phyloP scores from a whole-genome alignment of 2,329 filamentous ascomycete genomes.

The Hymenoscyphus infarciens region DNA sequence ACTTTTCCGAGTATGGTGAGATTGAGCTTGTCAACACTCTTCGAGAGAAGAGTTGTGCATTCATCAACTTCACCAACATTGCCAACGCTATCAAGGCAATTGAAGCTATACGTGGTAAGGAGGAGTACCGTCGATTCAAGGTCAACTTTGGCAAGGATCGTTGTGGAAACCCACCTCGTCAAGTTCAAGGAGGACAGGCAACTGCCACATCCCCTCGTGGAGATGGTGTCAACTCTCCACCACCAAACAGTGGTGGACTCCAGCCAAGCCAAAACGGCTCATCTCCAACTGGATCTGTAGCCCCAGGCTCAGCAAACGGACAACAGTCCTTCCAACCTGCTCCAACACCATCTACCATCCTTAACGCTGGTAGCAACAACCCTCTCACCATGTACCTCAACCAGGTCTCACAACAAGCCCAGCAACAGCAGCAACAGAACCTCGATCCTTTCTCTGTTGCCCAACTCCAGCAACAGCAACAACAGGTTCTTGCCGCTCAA shows the following conservation, averaged over 20 bases:
- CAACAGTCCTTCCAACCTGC: slow-evolving; percentile 47
- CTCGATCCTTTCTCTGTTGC: slow-evolving; percentile 42
- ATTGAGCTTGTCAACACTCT: slow-evolving; percentile 97
- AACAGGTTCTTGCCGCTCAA: slow-evolving; percentile 67
- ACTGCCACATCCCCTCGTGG: slow-evolving; percentile 60
- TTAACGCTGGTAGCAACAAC: slow-evolving; percentile 78
- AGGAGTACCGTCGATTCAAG: slow-evolving; percentile 98
- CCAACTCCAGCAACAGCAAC: slow-evolving; percentile 58
- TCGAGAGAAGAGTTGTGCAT: slow-evolving; percentile 97
- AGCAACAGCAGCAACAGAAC: slow-evolving; percentile 59
- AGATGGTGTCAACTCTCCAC: slow-evolving; percentile 56
- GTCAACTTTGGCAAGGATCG: slow-evolving; percentile 99
- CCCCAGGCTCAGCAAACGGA: slow-evolving; percentile 46
- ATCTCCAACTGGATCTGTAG: slow-evolving; percentile 38
- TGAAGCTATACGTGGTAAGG: slow-evolving; percentile 87
- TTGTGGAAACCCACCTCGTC: slow-evolving; percentile 92
- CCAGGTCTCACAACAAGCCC: slow-evolving; percentile 70
- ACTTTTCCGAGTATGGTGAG: slow-evolving; percentile 96
- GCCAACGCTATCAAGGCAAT: slow-evolving; percentile 99
- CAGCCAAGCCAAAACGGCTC: slow-evolving; percentile 34
- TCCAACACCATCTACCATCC: slow-evolving; percentile 66
- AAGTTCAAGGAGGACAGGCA: slow-evolving; percentile 56
- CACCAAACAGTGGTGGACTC: slow-evolving; percentile 38
- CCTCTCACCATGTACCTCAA: slow-evolving; percentile 91
- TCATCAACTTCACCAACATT: slow-evolving; percentile 99